Evolutionary conservation across 1,139 yeast species (phyloP), one percentile per base, ranked within the genome.

Genomic region (Pichia sp.): DNA sequence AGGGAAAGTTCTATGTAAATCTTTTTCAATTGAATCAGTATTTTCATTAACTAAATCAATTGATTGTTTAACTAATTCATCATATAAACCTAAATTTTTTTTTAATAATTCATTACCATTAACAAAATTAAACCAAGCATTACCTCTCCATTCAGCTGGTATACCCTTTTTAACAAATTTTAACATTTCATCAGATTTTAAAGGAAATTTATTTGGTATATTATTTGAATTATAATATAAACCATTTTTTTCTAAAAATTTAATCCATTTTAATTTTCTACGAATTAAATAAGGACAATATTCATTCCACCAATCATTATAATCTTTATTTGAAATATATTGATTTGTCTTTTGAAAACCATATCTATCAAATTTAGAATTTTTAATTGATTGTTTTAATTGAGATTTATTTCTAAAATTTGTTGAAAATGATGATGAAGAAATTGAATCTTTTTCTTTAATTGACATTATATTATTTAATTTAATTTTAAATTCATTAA

Each of bases 81-180:
- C 85, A 62, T 89, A 92, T 1, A 86, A 73, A 1, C 95, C 96
- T 11, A 69, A 69, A 59, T 87, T 78, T 38, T 78, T 78, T 53
- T 78, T 80, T 47, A 87, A 64, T 52, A 74, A 76, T 47, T 87
- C 96, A 50, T 80, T 74, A 2, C 97, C 97, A n/a, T 82, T 81
- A n/a, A 95, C 95, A 63, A 87, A 90, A 68, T 79, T 83, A 70
- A 92, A 92, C 98, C 98, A 92, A 1, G 97, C 97, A 54, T 78
- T 79, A 0, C 97, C 98, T 55, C 98, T 70, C 96, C 97, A 90
- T 61, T 87, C 96, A 0, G 96, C 90, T 0, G 98, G 97, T 9
- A 92, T 82, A 7, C 98, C 98, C 60, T 86, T 83, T 47, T 97
- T 74, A 12, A 92, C 77, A 59, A 87, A 80, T 51, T 95, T 76